These are phyloP conservation scores for Botryotinia calthae DNA, from an alignment of 2,329 filamentous ascomycete species.

Conservation along the genomic window DNA sequence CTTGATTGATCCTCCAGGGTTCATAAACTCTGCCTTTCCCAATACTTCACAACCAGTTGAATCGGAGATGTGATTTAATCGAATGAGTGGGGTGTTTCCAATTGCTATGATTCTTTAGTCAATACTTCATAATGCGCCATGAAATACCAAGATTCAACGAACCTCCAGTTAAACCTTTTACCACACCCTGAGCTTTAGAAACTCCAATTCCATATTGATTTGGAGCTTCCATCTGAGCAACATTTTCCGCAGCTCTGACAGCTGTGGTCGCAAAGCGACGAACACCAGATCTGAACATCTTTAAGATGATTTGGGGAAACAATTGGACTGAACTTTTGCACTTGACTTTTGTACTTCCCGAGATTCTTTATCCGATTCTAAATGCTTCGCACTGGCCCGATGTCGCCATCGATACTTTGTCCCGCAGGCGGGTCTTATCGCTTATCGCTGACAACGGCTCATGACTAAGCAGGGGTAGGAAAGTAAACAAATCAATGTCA, in stretches of 20 bases:
- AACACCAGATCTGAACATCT: constrained; percentile 55
- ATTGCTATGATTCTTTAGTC: constrained; percentile 63
- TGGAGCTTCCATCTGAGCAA: constrained; percentile 47
- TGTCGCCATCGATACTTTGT: not conserved
- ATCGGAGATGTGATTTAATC: constrained; percentile 81
- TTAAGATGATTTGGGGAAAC: constrained; percentile 6
- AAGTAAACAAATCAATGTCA: constrained; percentile 22
- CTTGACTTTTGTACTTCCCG: not conserved
- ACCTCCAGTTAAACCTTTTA: constrained; percentile 68
- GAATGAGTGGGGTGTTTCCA: constrained; percentile 93
- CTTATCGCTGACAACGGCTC: not conserved
- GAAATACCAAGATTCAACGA: constrained; percentile 30
- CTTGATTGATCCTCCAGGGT: constrained; percentile 94
- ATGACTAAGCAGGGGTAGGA: constrained; percentile 20
- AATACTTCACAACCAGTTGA: constrained; percentile 92
- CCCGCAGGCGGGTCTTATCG: constrained; percentile 17
- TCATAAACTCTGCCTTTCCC: constrained; percentile 98
- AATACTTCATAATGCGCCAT: constrained; percentile 14
- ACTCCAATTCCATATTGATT: constrained; percentile 59
- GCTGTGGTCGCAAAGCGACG: constrained; percentile 57
- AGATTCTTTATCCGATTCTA: constrained; percentile 9
- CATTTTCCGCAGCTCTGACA: constrained; percentile 47
- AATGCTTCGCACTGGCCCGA: constrained; percentile 1
- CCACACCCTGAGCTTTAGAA: constrained; percentile 64
- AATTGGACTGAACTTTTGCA: not conserved